Evolutionary conservation across 2,329 filamentous ascomycete species (phyloP).

Genomic region (Colletotrichum trifolii): DNA sequence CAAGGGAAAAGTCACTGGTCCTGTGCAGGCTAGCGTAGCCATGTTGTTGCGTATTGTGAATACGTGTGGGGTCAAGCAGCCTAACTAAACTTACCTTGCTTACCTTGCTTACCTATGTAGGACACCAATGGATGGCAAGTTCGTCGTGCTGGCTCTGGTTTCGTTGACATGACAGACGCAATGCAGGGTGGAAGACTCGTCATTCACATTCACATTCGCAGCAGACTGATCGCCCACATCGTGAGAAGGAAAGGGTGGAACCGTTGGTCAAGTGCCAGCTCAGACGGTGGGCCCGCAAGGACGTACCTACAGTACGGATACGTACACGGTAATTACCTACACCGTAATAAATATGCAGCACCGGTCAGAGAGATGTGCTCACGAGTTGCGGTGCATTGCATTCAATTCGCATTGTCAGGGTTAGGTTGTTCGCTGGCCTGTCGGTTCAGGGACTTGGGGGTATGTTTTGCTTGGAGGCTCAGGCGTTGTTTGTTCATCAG

Average conservation of each 20-base stretch:
- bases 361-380: too few species aligned
- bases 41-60: background rate
- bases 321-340: too few species aligned
- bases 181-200: slow-evolving; percentile 11
- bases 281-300: slow-evolving; percentile 8
- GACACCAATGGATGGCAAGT: background rate
- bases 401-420: slow-evolving; percentile 7
- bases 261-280: slow-evolving; percentile 22
- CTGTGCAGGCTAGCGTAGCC: background rate
- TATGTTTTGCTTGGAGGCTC: background rate
- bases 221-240: too few species aligned
- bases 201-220: slow-evolving; percentile 2
- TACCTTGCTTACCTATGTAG: background rate
- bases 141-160: background rate
- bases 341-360: too few species aligned
- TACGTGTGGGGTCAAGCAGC: too few species aligned
- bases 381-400: background rate
- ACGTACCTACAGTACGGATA: too few species aligned
- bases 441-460: slow-evolving; percentile 12
- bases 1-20: slow-evolving; percentile 4
- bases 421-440: slow-evolving; percentile 8
- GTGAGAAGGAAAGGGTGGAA: background rate
- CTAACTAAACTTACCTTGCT: background rate
- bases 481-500: background rate
- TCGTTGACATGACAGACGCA: slow-evolving; percentile 13